Percentiles rank a stretch among this genome's conserved stretches.
Evolutionary conservation across 208 protist species (phyloP).

Genomic region (Trypanosoma cruzi): DNA sequence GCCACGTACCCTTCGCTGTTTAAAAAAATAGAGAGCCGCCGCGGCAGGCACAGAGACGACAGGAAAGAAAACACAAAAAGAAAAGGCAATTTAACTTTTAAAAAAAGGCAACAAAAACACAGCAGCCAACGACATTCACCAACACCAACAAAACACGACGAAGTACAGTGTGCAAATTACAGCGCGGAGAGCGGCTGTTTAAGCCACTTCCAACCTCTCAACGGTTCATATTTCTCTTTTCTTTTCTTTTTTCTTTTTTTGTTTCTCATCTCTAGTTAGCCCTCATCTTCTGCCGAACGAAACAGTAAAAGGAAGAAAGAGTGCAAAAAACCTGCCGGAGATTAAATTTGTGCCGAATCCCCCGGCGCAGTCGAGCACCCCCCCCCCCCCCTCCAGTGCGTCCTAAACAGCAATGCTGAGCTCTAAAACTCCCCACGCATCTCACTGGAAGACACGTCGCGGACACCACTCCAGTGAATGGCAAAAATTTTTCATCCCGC

Average conservation of each 20-base stretch:
- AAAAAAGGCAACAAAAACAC: constrained; percentile 6
- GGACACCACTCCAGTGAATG: too few species aligned
- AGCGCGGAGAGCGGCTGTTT: not conserved
- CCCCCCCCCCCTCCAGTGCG: too few species aligned
- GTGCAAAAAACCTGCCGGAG: too few species aligned
- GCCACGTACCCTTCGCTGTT: too few species aligned
- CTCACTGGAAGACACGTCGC: too few species aligned
- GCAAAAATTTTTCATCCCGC: not conserved
- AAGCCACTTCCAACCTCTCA: not conserved
- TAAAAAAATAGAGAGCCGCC: too few species aligned
- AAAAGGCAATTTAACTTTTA: not conserved
- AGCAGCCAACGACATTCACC: not conserved
- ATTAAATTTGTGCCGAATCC: not conserved
- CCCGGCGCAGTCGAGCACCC: too few species aligned
- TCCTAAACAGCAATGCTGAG: too few species aligned
- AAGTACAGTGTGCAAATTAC: not conserved
- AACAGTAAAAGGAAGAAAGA: constrained; percentile 7
- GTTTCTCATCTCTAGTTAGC: not conserved
- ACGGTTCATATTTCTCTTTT: not conserved
- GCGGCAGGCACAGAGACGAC: constrained; percentile 1
- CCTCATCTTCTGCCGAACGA: not conserved
- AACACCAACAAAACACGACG: not conserved
- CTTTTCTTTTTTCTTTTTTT: not conserved
- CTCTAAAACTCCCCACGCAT: too few species aligned
- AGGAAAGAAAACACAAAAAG: constrained; percentile 6